These are phyloP conservation scores for Thecaphora thlaspeos DNA, from an alignment of 1,284 basidiomycete species.

Conservation along the genomic window DNA sequence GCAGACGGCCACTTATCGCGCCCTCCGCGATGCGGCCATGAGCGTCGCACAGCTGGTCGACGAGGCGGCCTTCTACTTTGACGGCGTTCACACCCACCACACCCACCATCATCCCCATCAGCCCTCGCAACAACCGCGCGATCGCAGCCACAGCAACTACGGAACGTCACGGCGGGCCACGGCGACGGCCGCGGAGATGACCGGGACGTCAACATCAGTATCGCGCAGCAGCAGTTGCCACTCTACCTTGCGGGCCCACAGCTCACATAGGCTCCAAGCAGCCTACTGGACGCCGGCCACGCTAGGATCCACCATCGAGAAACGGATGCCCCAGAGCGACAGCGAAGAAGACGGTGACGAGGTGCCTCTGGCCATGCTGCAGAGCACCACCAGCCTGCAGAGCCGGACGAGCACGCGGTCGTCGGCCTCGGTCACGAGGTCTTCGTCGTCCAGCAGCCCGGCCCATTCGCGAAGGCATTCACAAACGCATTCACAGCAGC, in stretches of 20 bases:
- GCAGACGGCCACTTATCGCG: slow-evolving; percentile 21
- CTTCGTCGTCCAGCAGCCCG: neutral
- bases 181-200: too few relatives aligned
- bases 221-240: neutral
- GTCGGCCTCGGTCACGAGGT: too few relatives aligned
- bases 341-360: slow-evolving; percentile 5
- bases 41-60: slow-evolving; percentile 40
- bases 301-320: slow-evolving; percentile 12
- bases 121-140: neutral
- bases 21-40: slow-evolving; percentile 33
- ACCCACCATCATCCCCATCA: neutral
- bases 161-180: neutral
- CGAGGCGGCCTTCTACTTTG: slow-evolving; percentile 9
- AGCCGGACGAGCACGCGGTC: too few relatives aligned
- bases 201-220: too few relatives aligned
- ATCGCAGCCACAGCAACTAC: too few relatives aligned
- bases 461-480: too few relatives aligned
- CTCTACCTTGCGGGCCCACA: neutral
- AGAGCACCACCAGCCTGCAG: slow-evolving; percentile 16
- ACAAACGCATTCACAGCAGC: too few relatives aligned
- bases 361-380: slow-evolving; percentile 4
- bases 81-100: neutral
- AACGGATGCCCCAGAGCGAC: slow-evolving; percentile 1
- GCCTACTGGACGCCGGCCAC: slow-evolving; percentile 16
- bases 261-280: neutral